phyloP scores from a whole-genome alignment of 768 basidiomycete genomes.

The Suillus bovinus region DNA sequence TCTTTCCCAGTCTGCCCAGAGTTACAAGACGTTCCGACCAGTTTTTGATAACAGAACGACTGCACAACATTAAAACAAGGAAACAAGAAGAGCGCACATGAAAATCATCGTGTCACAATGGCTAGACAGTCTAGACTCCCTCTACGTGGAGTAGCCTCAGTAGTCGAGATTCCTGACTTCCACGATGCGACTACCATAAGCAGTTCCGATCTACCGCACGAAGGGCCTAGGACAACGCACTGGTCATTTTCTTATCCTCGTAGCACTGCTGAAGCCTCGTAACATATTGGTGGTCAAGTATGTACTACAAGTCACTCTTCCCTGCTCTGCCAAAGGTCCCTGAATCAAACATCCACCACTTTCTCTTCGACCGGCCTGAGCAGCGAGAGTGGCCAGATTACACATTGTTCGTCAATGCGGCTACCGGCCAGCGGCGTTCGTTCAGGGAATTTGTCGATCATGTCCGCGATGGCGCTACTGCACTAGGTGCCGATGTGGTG shows the following conservation, averaged over 20 bases:
- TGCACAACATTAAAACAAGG: too few relatives aligned
- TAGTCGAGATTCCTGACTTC: not conserved
- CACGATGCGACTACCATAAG: too few relatives aligned
- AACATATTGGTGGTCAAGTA: slow-evolving; percentile 21
- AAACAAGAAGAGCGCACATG: too few relatives aligned
- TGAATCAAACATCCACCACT: slow-evolving; percentile 53
- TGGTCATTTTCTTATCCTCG: not conserved
- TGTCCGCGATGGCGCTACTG: slow-evolving; percentile 57
- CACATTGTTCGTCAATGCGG: slow-evolving; percentile 54
- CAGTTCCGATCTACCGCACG: not conserved
- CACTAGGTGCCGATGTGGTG: slow-evolving; percentile 41
- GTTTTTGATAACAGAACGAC: too few relatives aligned
- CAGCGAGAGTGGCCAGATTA: slow-evolving; percentile 57
- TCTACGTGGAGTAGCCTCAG: too few relatives aligned
- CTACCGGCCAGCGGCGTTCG: slow-evolving; percentile 46
- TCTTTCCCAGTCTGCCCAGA: too few relatives aligned
- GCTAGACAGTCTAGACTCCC: too few relatives aligned
- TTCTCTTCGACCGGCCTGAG: slow-evolving; percentile 55
- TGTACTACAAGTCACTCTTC: slow-evolving; percentile 60
- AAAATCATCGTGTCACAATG: too few relatives aligned
- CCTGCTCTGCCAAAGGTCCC: slow-evolving; percentile 51
- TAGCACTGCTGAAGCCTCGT: not conserved
- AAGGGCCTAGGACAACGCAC: not conserved
- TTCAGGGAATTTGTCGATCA: slow-evolving; percentile 51
- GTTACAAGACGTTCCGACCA: too few relatives aligned